Evolutionary conservation across 2,329 filamentous ascomycete species (phyloP), one percentile per base, ranked within the genome.

Genomic region (Cercospora canescens): DNA sequence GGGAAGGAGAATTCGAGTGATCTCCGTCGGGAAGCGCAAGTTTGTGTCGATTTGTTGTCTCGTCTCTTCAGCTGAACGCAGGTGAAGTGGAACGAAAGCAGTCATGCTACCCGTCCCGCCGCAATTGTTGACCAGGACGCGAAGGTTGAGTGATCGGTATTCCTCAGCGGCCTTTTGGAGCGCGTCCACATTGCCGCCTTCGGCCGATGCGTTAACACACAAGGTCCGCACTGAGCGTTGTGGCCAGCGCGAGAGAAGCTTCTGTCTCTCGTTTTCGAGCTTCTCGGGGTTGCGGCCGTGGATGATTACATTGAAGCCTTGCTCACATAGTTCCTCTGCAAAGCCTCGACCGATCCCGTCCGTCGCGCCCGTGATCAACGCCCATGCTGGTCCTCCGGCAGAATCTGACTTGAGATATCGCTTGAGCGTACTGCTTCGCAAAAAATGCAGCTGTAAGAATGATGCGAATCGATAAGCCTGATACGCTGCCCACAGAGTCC

Each of bases 121-220:
- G 0, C 85, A 82, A 73, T 88, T 88, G 76, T 88, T 88, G 70
- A 88, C 74, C 26, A 88, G 76, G 2, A 88, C 76, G 1, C 82
- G 86, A 34, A 89, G 75, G 66, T 82, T 74, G 37, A 83, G 72
- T 58, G 76, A 78, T 16, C 64, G 59, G 7, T 73, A 41, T 3
- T 62, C 41, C 8, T 32, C 55, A 16, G 75, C 72, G 26, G 79
- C 66, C 32, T 68, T 39, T 8, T 73, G 63, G 21, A 77, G 74
- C 2, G 80, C 81, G 71, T 87, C 84, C 12, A 81, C 80, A 18
- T 85, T 72, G 11, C 57, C 41, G 26, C 61, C 60, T 18, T 62
- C 64, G 12, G 58, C 59, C 14, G 62, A 34, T 6, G 69, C 69
- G 45, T 71, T 68, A 34, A 71, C 63, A 8, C 48, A 85, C 73